Base-by-base conservation (phyloP, 352 stramenopile species). In the Phytophthora vignae region DNA sequence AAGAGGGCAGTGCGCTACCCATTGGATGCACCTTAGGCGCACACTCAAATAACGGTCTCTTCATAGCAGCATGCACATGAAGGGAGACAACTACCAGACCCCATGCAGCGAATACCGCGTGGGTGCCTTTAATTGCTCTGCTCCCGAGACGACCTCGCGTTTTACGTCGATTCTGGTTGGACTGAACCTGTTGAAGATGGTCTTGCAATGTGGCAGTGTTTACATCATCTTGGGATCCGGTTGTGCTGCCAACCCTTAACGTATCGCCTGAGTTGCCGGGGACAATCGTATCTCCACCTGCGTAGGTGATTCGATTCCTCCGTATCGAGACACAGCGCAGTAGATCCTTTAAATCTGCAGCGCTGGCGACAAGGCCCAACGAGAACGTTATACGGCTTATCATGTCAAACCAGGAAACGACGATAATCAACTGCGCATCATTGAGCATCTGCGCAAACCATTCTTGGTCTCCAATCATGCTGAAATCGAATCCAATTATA, bases 341-440 rank as follows among this genome's bases (percentile, higher is more conserved):
- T 36, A 82, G 31, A 4, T 50, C 55, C 55, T 78, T 79, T 59
- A 82, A 71, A 36, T 70, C 64, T 0, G 44, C 36, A 11, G 17
- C 17, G 3, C 7, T 11, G 9, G n/a, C 44, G 7, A 52, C 44
- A 52, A 52, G 17, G n/a, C 44, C 44, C 44, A 52, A 52, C 44
- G 44, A 52, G 44, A 52, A 52, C 25, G 69, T 55, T 1, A 67
- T 29, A 1, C 63, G 58, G 4, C 31, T 61, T 3, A 38, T 19
- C 10, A 76, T 42, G 53, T 79, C 72, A 3, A n/a, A 11, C 67
- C 67, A 76, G 17, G 67, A 76, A 38, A 36, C 66, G 6, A 79
- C 61, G 5, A 79, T 52, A n/a, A 76, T n/a, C 8, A 79, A 19
- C 57, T 70, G 62, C 25, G 66, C 46, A 70, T 82, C 71, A 40